Evolutionary conservation across 139 green algal genomes (phyloP).

Genomic region (Closterium sp.): DNA sequence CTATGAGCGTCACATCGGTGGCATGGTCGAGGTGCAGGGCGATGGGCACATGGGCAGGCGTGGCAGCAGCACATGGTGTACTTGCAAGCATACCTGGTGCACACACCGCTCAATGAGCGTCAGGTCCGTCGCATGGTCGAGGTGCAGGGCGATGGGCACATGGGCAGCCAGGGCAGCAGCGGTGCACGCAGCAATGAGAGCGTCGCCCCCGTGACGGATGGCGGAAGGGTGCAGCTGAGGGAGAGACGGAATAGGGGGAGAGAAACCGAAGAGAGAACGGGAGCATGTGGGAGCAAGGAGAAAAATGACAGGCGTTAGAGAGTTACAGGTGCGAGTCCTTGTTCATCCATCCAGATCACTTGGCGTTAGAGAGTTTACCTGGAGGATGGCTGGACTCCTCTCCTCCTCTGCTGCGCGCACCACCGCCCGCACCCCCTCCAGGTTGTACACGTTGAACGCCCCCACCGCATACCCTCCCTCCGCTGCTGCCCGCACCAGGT

Average conservation of each 20-base stretch:
- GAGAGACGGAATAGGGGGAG: neutral
- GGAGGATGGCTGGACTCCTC: slow-evolving; percentile 13
- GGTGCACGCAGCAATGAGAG: slow-evolving; percentile 7
- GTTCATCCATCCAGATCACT: too few relatives aligned
- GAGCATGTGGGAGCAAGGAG: neutral
- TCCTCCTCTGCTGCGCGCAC: slow-evolving; percentile 15
- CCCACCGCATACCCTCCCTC: slow-evolving; percentile 42
- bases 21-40: neutral
- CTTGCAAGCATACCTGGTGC: neutral
- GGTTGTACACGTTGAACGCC: slow-evolving; percentile 52
- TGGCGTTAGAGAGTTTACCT: too few relatives aligned
- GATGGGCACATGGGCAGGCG: neutral
- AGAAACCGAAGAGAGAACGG: neutral
- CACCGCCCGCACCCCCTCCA: slow-evolving; percentile 46
- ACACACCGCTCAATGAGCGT: neutral
- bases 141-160: neutral
- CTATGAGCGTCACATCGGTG: neutral
- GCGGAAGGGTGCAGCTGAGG: slow-evolving; percentile 43
- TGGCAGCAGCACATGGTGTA: slow-evolving; percentile 24
- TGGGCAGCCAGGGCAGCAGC: slow-evolving; percentile 2
- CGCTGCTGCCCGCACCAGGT: neutral
- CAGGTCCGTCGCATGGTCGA: neutral
- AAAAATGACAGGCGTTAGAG: too few relatives aligned
- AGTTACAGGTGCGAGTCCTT: too few relatives aligned
- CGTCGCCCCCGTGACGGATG: slow-evolving; percentile 20